A percentile compares a stretch with the other conserved stretches of the same genome.
phyloP scores from a whole-genome alignment of 2,329 filamentous ascomycete species.

The Monilinia aucupariae region DNA sequence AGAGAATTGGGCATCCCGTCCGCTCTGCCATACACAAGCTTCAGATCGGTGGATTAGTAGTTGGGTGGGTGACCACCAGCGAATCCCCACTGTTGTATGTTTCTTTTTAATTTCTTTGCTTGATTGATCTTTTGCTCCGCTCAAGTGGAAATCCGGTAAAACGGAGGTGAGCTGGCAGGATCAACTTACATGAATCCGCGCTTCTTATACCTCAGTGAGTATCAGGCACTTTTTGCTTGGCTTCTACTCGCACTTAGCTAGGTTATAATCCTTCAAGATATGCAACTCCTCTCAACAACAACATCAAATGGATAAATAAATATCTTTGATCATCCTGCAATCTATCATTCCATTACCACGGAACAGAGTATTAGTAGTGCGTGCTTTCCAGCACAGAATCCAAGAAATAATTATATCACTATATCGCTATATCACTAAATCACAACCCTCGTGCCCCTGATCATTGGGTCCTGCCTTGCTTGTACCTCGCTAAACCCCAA shows the following conservation, averaged over 20 bases:
- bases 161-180: background rate
- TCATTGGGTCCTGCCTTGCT: background rate
- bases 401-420: background rate
- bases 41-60: conserved; percentile 32
- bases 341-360: background rate
- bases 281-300: too few relatives aligned
- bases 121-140: background rate
- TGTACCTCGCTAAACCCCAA: background rate
- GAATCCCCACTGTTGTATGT: conserved; percentile 9
- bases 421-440: background rate
- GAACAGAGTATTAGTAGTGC: background rate
- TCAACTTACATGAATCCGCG: background rate
- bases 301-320: background rate
- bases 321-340: background rate
- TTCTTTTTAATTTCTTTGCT: background rate
- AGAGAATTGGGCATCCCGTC: conserved; percentile 32
- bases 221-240: background rate
- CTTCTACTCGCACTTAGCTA: background rate
- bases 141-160: background rate
- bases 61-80: conserved; percentile 27
- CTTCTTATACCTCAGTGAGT: background rate
- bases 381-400: background rate
- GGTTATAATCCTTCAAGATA: background rate
- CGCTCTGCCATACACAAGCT: conserved; percentile 32
- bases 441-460: background rate